Evolutionary conservation across 2,329 filamentous ascomycete genomes (phyloP).

Genomic region (Ophiostoma montium): DNA sequence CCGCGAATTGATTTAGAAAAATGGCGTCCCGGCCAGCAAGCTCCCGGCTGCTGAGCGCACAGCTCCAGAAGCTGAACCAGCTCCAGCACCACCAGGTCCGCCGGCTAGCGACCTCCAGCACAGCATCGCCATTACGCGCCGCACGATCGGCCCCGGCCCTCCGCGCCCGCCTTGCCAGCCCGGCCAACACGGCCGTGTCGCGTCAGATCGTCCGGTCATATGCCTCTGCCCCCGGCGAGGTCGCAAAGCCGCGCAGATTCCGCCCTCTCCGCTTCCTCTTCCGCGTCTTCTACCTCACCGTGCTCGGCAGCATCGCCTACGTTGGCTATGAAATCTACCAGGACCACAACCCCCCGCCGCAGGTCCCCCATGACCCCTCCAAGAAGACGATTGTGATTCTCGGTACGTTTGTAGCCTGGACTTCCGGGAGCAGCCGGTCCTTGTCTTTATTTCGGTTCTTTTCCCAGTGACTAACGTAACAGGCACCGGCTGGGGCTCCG

Average conservation of each 20-base stretch:
- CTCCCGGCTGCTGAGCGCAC: slow-evolving; percentile 14
- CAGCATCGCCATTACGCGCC: slow-evolving; percentile 8
- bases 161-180: not conserved
- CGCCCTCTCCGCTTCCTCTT: slow-evolving; percentile 65
- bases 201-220: slow-evolving; percentile 18
- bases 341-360: slow-evolving; percentile 67
- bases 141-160: slow-evolving; percentile 15
- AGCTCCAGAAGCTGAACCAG: slow-evolving; percentile 11
- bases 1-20: slow-evolving; percentile 14
- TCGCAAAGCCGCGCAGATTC: slow-evolving; percentile 38
- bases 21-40: slow-evolving; percentile 23
- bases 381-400: slow-evolving; percentile 98
- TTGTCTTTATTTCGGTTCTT: not conserved
- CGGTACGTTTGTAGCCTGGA: slow-evolving; percentile 38
- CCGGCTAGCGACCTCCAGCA: slow-evolving; percentile 16
- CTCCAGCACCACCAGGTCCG: slow-evolving; percentile 10
- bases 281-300: slow-evolving; percentile 66
- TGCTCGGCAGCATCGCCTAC: slow-evolving; percentile 54
- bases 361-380: slow-evolving; percentile 61
- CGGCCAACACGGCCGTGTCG: slow-evolving; percentile 4
- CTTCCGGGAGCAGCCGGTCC: not conserved
- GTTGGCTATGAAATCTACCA: slow-evolving; percentile 71
- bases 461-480: slow-evolving; percentile 5
- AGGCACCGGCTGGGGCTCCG: slow-evolving; percentile 94
- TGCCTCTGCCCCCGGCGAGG: slow-evolving; percentile 17